Evolutionary conservation across 116 monocot species (phyloP), one percentile per base, ranked within the genome.

Genomic region (Trichopus zeylanicus): DNA sequence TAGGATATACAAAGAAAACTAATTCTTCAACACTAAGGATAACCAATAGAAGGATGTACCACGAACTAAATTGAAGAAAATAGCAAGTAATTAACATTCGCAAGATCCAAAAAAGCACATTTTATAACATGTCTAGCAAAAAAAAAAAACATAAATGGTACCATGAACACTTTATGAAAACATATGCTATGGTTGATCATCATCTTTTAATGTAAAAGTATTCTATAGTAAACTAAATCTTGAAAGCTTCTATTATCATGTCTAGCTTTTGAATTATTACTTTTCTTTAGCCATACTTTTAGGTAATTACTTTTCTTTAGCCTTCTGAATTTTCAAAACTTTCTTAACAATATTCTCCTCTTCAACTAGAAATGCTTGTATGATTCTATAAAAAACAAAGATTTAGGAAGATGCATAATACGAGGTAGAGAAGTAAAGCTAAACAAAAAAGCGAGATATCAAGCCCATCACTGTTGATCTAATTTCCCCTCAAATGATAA

Each of bases 281-380:
- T n/a, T n/a, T n/a, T n/a, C n/a, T n/a, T n/a, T n/a, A n/a, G n/a
- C n/a, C n/a, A n/a, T n/a, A n/a, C n/a, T n/a, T n/a, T n/a, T n/a
- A n/a, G 39, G 8, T 25, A 52, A 49, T 33, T 26, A 10, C 65
- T 65, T 65, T 37, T 65, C 65, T n/a, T 65, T 65, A 19, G 55
- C 37, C 35, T 53, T 65, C 39, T 65, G 55, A n/a, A 65, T 39
- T 18, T 65, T 65, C 63, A 63, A 31, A 24, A 63, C 51, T 51
- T 63, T 63, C 32, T 63, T 63, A 6, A 63, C 52, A 34, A 63
- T 63, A 32, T 63, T 63, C 34, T 63, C 51, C 29, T 52, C 63
- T 51, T 63, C 63, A 31, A 63, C 64, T 18, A 64, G 23, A 16
- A 64, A 64, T 3, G 64, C 64, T 11, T 35, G 53, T 5, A 64